Conservation (phyloP, 2,329 filamentous ascomycete species). For the Decorospora gaudefroyi region DNA sequence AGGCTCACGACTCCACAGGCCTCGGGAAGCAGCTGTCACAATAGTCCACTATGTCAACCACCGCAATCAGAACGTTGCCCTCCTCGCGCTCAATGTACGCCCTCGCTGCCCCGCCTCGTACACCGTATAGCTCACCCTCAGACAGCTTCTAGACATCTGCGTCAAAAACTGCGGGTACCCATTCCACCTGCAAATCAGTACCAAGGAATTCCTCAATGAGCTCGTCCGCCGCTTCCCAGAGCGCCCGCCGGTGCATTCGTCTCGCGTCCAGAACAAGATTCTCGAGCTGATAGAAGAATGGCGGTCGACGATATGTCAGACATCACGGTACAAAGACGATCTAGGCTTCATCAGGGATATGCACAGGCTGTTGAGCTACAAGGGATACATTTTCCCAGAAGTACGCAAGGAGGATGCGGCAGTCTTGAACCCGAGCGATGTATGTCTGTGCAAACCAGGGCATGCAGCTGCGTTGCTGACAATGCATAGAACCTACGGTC, state of each 20-base stretch:
- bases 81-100: slow-evolving; percentile 76
- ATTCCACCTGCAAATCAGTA: slow-evolving; percentile 97
- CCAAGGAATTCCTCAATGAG: slow-evolving; percentile 98
- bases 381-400: slow-evolving; percentile 94
- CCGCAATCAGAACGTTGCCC: slow-evolving; percentile 91
- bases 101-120: slow-evolving; percentile 16
- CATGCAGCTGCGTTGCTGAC: slow-evolving; percentile 21
- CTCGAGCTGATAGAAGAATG: slow-evolving; percentile 98
- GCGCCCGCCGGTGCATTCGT: slow-evolving; percentile 81
- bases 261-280: slow-evolving; percentile 87
- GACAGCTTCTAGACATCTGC: slow-evolving; percentile 88
- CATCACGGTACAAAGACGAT: slow-evolving; percentile 95
- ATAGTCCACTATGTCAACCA: slow-evolving; percentile 96
- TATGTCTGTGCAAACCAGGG: slow-evolving; percentile 57
- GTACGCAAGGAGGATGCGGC: slow-evolving; percentile 92
- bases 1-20: slow-evolving; percentile 53
- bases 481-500: slow-evolving; percentile 80
- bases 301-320: slow-evolving; percentile 97
- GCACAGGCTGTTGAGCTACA: slow-evolving; percentile 93
- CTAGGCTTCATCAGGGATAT: slow-evolving; percentile 96
- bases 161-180: slow-evolving; percentile 99
- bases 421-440: slow-evolving; percentile 94
- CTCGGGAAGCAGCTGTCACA: slow-evolving; percentile 88
- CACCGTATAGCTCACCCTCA: slow-evolving; percentile 29
- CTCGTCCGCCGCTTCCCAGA: slow-evolving; percentile 95